Evolutionary conservation across 139 green algal genomes (phyloP), one percentile per base, ranked within the genome.

Genomic region (Microglena sp.): DNA sequence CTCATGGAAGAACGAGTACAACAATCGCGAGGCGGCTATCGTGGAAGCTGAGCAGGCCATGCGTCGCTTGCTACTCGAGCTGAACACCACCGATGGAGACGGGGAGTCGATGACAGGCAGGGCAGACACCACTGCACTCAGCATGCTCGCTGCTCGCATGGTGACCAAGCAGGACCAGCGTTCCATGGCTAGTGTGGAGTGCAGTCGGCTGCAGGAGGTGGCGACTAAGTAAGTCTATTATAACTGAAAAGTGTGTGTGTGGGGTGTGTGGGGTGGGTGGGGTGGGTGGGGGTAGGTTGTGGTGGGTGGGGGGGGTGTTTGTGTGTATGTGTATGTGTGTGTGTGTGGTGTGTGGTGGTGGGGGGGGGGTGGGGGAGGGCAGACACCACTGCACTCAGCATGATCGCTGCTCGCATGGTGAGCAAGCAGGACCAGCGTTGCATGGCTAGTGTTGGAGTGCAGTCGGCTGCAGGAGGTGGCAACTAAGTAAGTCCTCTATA

Each of bases 91-190:
- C 66, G 24, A 65, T 18, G 43, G 32, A 44, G n/a, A 15, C 26
- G n/a, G 21, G 32, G 27, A 35, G 18, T 22, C 31, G 31, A 33
- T n/a, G n/a, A n/a, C n/a, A n/a, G n/a, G n/a, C n/a, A n/a, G n/a
- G n/a, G n/a, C n/a, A n/a, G n/a, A n/a, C n/a, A n/a, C n/a, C n/a
- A n/a, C n/a, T n/a, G n/a, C n/a, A n/a, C n/a, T n/a, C n/a, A n/a
- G n/a, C n/a, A n/a, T n/a, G n/a, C n/a, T 63, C 22, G 28, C 53
- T 7, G 24, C 33, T 6, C 30, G 45, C 36, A 55, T 73, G 59
- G 60, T 77, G n/a, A 63, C 33, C 28, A 45, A 62, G 50, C 65
- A 64, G 60, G 72, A 78, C 60, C 43, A 60, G 43, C 34, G 55
- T 54, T 31, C 45, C 30, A 35, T 32, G 31, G 31, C 55, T n/a